Evolutionary conservation across 768 basidiomycete species (phyloP), one percentile per base, ranked within the genome.

Genomic region (Fistulinella prunicolor): DNA sequence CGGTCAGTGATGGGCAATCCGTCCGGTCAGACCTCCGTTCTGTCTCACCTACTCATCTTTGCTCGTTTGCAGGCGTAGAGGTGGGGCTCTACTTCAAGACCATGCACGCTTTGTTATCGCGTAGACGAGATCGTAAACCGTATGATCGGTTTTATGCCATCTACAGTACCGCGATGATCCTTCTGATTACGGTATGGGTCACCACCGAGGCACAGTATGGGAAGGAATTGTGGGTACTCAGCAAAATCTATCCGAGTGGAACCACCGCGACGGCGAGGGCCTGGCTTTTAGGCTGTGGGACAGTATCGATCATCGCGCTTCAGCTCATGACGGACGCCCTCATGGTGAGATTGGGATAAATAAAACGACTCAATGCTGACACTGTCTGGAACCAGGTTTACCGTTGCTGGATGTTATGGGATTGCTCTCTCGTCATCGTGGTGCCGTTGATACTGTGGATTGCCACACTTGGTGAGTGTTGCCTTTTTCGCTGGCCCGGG

Each of bases 371-470:
- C 32, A 34, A 34, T 16, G 4, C 14, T 34, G 14, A 9, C 9
- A 16, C 12, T 16, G 0, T 2, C 16, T 34, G 30, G 1, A 20
- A 68, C 20, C 34, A 73, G 71, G 55, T 72, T 12, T 65, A 69
- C 49, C 71, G 70, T 17, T 69, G 68, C 46, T 65, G 51, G 17
- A 52, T 69, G 23, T 50, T 73, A 9, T 73, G 69, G 70, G 6
- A 54, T 12, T 47, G 43, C 41, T 29, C 34, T 44, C 20, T 42
- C n/a, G 34, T 42, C 24, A 17, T 62, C 32, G n/a, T 49, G 8
- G 5, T 49, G 22, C 55, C 55, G 2, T 51, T 21, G n/a, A 38
- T 57, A 23, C 16, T 62, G 14, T 62, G 55, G 58, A 3, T 39
- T 3, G 23, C 16, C 3, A 46, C 55, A 3, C 28, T 62, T 5